Evolutionary conservation across 305 asterid species (phyloP).

Genomic region (Fraxinus angustifolia): DNA sequence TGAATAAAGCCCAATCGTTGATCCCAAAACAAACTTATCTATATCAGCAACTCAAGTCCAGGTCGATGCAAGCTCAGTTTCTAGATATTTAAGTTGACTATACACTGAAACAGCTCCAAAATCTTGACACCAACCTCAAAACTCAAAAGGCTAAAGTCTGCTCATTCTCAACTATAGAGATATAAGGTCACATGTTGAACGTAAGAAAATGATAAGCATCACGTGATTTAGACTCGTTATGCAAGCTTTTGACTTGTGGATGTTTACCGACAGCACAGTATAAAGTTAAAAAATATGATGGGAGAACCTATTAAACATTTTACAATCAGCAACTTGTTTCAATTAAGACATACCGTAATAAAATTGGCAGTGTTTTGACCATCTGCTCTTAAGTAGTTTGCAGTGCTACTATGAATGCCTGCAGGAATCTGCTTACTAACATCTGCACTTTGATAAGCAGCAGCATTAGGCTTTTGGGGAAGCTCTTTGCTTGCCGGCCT

Average conservation of each 20-base stretch:
- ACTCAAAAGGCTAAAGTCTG: neutral
- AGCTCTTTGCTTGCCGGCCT: constrained; percentile 35
- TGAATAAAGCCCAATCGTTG: neutral
- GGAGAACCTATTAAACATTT: neutral
- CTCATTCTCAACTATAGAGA: neutral
- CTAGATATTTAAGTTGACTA: neutral
- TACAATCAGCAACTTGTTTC: neutral
- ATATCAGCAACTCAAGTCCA: neutral
- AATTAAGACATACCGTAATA: constrained; percentile 42
- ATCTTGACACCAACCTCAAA: neutral
- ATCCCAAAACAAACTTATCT: constrained; percentile 1
- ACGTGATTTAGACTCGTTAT: neutral
- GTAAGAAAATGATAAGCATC: neutral
- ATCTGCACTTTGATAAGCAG: constrained; percentile 46
- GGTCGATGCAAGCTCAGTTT: neutral
- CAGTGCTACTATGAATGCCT: constrained; percentile 59
- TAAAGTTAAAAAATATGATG: neutral
- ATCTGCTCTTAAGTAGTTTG: constrained; percentile 49
- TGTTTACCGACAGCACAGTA: neutral
- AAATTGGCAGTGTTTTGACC: constrained; percentile 61
- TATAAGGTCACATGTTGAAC: neutral
- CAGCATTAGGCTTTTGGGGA: constrained; percentile 38
- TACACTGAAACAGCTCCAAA: neutral
- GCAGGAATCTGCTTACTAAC: constrained; percentile 60
- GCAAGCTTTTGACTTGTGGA: neutral